These are phyloP conservation scores for Trichocomaceae sp. DNA, from an alignment of 2,329 filamentous ascomycete genomes.

Conservation along the genomic window DNA sequence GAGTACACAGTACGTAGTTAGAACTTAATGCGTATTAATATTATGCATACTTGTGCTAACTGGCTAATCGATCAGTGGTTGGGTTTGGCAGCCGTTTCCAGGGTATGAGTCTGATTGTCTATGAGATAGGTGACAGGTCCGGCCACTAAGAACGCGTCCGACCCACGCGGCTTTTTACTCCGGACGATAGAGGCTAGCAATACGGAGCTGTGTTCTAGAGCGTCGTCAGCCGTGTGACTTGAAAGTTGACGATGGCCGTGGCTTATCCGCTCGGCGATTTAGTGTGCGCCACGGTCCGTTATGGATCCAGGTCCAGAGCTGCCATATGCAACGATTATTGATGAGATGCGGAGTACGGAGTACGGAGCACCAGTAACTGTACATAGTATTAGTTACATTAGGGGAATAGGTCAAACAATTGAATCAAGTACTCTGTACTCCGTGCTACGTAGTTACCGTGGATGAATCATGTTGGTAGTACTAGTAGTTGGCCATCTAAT, in stretches of 20 bases:
- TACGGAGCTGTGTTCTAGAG: background rate
- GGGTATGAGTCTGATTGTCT: too few species aligned
- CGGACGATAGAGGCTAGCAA: background rate
- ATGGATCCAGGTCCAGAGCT: background rate
- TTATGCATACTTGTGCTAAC: background rate
- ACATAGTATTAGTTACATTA: too few species aligned
- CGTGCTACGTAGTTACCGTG: too few species aligned
- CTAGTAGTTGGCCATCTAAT: background rate
- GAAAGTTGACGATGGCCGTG: background rate
- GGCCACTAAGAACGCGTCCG: background rate
- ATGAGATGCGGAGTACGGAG: background rate
- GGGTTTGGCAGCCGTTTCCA: too few species aligned
- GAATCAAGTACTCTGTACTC: too few species aligned
- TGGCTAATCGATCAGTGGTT: background rate
- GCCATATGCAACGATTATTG: background rate
- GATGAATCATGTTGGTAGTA: background rate
- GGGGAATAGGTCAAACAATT: too few species aligned
- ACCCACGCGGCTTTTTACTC: constrained; percentile 2
- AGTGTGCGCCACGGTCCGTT: background rate
- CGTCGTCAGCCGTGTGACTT: background rate
- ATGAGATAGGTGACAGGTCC: background rate
- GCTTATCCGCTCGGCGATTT: constrained; percentile 3
- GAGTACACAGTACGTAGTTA: too few species aligned
- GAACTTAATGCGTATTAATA: too few species aligned
- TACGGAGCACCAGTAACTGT: too few species aligned